Evolutionary conservation across 306 rosid genomes (phyloP), one percentile per base, ranked within the genome.

Genomic region (Prosopis cineraria): DNA sequence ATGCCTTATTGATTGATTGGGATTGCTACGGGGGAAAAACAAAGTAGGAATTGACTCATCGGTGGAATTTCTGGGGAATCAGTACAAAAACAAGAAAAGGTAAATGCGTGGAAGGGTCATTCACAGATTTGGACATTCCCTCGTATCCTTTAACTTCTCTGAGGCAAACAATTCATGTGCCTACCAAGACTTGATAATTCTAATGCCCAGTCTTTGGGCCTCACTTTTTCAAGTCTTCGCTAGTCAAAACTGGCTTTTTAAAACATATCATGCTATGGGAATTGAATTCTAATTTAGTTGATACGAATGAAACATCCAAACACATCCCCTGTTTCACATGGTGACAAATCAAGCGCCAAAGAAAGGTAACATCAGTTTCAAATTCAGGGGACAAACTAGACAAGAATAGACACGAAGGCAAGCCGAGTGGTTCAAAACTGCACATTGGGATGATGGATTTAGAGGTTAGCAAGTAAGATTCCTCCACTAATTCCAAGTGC

Each of bases 221-320:
- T 4, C 72, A 9, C 48, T 33, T 31, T 22, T 34, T 20, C 6
- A 9, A 25, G 36, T 69, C 68, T 29, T 69, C 45, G 14, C 24
- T 25, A 62, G 83, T 84, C 90, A 84, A 81, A n/a, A 33, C 48
- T 58, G 65, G 53, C 4, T 50, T 72, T 70, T 70, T 72, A 56
- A 27, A 25, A 11, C 17, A 56, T 10, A 58, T 5, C 11, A 12
- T 52, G 59, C 20, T 20, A 52, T 52, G 1, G 7, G 37, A 29
- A n/a, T n/a, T n/a, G n/a, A n/a, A 17, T 6, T 50, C 5, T 5
- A 50, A 50, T 58, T 58, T 25, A 58, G 10, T 5, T 59, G 17
- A 29, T 31, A 16, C 13, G 24, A 33, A 60, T 16, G n/a, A n/a
- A n/a, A n/a, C 12, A 60, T 22, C 40, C 67, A 64, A 64, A 64